These are phyloP conservation scores for Trichocomaceae sp. DNA, from an alignment of 2,329 filamentous ascomycete genomes.

Conservation along the genomic window DNA sequence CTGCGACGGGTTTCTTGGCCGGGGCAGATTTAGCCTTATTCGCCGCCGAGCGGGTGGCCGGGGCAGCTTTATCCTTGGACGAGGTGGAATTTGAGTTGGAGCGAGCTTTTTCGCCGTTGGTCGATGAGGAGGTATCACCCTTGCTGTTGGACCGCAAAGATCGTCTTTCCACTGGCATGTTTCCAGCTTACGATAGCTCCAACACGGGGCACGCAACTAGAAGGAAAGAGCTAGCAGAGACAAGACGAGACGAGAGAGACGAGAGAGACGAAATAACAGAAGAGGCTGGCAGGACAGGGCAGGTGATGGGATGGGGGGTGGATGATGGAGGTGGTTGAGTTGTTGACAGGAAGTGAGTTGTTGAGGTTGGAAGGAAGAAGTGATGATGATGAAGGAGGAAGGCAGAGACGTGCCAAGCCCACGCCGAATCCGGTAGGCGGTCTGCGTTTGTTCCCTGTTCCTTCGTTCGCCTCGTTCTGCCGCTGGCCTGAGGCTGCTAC, in stretches of 20 bases:
- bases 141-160: constrained; percentile 43
- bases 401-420: constrained; percentile 10
- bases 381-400: too few relatives aligned
- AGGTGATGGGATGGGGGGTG: neutral
- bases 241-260: neutral
- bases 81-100: constrained; percentile 40
- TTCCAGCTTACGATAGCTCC: constrained; percentile 24
- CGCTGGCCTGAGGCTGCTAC: too few relatives aligned
- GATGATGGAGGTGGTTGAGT: constrained; percentile 7
- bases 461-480: too few relatives aligned
- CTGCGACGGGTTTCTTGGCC: constrained; percentile 30
- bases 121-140: constrained; percentile 40
- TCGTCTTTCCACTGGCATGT: constrained; percentile 43
- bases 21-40: constrained; percentile 34
- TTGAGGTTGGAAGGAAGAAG: too few relatives aligned
- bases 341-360: constrained; percentile 9
- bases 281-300: neutral
- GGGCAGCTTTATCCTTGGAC: constrained; percentile 41
- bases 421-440: too few relatives aligned
- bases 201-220: constrained; percentile 3
- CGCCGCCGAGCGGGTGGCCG: constrained; percentile 36
- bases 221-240: neutral
- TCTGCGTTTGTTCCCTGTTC: too few relatives aligned
- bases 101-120: constrained; percentile 42
- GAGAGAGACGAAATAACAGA: neutral